A percentile compares a stretch with the other conserved stretches of the same genome.
Conservation (phyloP, 1,139 yeast genomes). For the Suhomyces choctaworum region DNA sequence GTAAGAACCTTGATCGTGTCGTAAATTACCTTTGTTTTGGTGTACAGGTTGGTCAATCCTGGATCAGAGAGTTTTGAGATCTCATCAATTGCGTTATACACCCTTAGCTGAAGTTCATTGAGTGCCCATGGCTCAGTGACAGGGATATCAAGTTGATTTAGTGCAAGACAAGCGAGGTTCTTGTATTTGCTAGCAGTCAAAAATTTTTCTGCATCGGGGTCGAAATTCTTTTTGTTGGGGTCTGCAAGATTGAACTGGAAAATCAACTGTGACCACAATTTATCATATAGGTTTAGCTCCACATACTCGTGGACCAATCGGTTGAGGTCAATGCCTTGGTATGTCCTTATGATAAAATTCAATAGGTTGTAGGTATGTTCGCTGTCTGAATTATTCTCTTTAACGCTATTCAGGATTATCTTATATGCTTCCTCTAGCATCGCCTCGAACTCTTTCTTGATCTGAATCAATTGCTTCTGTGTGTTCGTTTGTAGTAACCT, state of each 20-base stretch:
- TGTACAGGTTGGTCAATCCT: constrained; percentile 48
- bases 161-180: constrained; percentile 53
- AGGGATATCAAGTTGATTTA: constrained; percentile 73
- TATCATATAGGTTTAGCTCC: constrained; percentile 65
- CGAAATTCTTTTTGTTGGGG: constrained; percentile 29
- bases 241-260: constrained; percentile 38
- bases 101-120: constrained; percentile 48
- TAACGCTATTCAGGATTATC: constrained; percentile 45
- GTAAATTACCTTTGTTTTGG: constrained; percentile 54
- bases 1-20: constrained; percentile 58
- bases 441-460: constrained; percentile 34
- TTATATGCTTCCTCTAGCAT: constrained; percentile 40
- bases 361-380: constrained; percentile 38
- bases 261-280: constrained; percentile 56
- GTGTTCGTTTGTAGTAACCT: constrained; percentile 34
- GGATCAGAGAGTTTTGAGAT: constrained; percentile 52
- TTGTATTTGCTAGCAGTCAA: constrained; percentile 39
- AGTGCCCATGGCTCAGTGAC: constrained; percentile 39
- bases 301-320: constrained; percentile 66
- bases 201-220: constrained; percentile 31
- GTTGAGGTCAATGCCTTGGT: constrained; percentile 54
- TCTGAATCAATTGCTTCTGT: constrained; percentile 28
- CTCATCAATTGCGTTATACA: constrained; percentile 53
- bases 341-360: constrained; percentile 30
- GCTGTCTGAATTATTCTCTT: constrained; percentile 36